Evolutionary conservation across 192 early-diverging fungal species (phyloP).

Genomic region (Chytriomyces sp.): DNA sequence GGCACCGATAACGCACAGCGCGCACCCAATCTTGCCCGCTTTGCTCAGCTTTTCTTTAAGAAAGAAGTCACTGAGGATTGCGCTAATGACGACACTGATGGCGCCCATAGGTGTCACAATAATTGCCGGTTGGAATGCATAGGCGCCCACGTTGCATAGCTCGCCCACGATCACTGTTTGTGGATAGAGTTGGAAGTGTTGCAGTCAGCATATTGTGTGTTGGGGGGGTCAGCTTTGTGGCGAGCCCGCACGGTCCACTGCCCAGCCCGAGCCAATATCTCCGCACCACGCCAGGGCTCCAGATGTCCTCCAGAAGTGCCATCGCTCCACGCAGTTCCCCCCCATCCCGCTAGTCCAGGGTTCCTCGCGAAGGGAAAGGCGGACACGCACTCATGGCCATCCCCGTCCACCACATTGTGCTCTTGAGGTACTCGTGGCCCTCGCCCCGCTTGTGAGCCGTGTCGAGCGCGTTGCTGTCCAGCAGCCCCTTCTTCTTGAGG

Average conservation of each 20-base stretch:
- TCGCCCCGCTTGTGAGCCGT: conserved; percentile 6
- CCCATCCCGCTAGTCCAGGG: too few species aligned
- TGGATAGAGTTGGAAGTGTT: neutral
- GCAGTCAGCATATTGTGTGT: neutral
- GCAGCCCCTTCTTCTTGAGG: conserved; percentile 89
- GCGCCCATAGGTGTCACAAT: conserved; percentile 94
- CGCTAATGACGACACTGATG: conserved; percentile 84
- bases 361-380: neutral
- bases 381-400: conserved; percentile 72
- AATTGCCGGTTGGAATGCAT: conserved; percentile 94
- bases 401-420: conserved; percentile 87
- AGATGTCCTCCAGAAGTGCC: too few species aligned
- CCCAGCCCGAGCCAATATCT: too few species aligned
- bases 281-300: too few species aligned
- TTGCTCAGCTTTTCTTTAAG: conserved; percentile 77
- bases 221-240: too few species aligned
- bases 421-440: conserved; percentile 80
- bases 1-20: conserved; percentile 85
- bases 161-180: conserved; percentile 85
- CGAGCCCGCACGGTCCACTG: too few species aligned
- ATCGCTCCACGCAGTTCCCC: too few species aligned
- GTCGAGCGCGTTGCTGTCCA: conserved; percentile 48
- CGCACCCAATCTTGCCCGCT: conserved; percentile 86
- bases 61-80: conserved; percentile 84
- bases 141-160: conserved; percentile 93